These are phyloP conservation scores for Juncus effusus DNA, from an alignment of 176 grass and related monocot genomes.

Conservation along the genomic window DNA sequence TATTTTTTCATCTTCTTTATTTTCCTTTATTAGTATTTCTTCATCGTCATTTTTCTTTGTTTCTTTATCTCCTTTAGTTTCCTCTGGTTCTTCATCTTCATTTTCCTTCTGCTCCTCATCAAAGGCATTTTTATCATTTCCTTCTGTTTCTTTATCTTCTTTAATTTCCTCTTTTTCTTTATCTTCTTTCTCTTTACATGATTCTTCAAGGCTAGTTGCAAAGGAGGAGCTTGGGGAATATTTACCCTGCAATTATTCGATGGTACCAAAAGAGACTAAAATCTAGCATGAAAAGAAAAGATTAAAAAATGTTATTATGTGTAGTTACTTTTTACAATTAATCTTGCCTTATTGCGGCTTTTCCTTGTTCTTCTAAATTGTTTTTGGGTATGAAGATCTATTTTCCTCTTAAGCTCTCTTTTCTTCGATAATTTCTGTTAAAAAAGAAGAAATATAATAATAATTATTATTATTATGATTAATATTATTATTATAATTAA, in stretches of 20 bases:
- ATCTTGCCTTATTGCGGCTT: too few relatives aligned
- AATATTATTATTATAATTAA: background rate
- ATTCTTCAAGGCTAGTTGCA: constrained; percentile 19
- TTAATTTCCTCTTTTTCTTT: constrained; percentile 12
- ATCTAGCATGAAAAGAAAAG: background rate
- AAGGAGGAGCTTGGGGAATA: background rate
- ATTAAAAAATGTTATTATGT: background rate
- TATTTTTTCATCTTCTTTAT: background rate
- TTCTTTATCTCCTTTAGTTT: too few relatives aligned
- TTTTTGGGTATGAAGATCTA: too few relatives aligned
- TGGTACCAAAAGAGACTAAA: background rate
- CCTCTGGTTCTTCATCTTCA: background rate
- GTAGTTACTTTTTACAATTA: too few relatives aligned
- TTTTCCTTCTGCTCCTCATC: constrained; percentile 21
- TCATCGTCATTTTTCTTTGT: background rate
- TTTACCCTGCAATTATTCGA: constrained; percentile 14
- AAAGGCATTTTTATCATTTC: background rate
- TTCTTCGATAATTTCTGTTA: background rate
- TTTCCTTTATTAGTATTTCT: background rate
- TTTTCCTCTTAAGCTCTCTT: constrained; percentile 25
- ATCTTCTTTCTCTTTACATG: background rate
- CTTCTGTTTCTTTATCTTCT: constrained; percentile 5
- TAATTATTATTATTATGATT: background rate
- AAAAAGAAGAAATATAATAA: constrained; percentile 3
- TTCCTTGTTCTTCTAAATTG: too few relatives aligned